Evolutionary conservation across 2,329 filamentous ascomycete genomes (phyloP).

Genomic region (Didymella keratinophila): DNA sequence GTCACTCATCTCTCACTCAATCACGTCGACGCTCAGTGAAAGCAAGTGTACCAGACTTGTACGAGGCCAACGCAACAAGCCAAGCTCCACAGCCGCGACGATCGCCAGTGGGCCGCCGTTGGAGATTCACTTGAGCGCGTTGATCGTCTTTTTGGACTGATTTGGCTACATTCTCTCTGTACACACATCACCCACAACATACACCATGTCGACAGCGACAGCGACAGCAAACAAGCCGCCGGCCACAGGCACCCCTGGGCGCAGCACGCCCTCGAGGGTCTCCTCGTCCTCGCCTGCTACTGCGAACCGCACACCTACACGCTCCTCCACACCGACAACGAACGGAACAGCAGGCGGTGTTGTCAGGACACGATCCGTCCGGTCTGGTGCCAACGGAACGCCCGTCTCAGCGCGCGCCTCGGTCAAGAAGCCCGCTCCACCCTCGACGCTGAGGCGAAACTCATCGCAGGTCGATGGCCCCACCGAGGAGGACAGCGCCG

Average conservation of each 20-base stretch:
- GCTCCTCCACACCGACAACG: slow-evolving; percentile 41
- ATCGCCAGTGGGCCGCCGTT: slow-evolving; percentile 18
- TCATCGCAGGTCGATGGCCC: slow-evolving; percentile 48
- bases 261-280: slow-evolving; percentile 34
- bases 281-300: slow-evolving; percentile 43
- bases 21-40: slow-evolving; percentile 4
- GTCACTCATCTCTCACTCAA: slow-evolving; percentile 4
- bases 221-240: slow-evolving; percentile 49
- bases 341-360: slow-evolving; percentile 40
- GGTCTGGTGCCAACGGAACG: slow-evolving; percentile 43
- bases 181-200: slow-evolving; percentile 8
- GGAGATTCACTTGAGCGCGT: slow-evolving; percentile 13
- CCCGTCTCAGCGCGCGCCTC: slow-evolving; percentile 52
- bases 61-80: slow-evolving; percentile 15
- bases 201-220: slow-evolving; percentile 46
- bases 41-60: slow-evolving; percentile 6
- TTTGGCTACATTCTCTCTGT: slow-evolving; percentile 7
- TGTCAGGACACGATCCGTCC: slow-evolving; percentile 41
- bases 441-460: slow-evolving; percentile 46
- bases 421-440: slow-evolving; percentile 46
- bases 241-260: slow-evolving; percentile 41
- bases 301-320: slow-evolving; percentile 43
- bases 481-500: slow-evolving; percentile 62
- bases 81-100: slow-evolving; percentile 20
- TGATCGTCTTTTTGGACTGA: slow-evolving; percentile 17